Evolutionary conservation across 2,329 filamentous ascomycete genomes (phyloP).

Genomic region (Colletotrichum caudatum): DNA sequence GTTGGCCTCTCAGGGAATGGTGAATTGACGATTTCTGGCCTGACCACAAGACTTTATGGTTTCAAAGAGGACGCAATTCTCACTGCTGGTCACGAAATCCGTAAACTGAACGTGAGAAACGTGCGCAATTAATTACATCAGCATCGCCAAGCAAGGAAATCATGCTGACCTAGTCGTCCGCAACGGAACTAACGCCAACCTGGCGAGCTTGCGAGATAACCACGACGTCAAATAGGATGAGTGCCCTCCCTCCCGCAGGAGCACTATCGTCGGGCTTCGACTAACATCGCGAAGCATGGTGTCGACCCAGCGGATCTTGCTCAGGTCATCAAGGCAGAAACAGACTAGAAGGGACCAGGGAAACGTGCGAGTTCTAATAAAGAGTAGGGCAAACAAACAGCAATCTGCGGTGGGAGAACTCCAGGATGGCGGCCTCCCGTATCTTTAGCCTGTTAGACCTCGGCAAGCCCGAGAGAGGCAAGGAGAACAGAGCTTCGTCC

Average conservation of each 20-base stretch:
- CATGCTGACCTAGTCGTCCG: constrained; percentile 68
- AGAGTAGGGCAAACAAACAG: constrained; percentile 49
- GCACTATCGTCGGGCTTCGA: constrained; percentile 50
- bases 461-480: constrained; percentile 43
- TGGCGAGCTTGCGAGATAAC: constrained; percentile 61
- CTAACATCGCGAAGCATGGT: constrained; percentile 47
- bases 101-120: constrained; percentile 59
- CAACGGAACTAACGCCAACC: constrained; percentile 64
- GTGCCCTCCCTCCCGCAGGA: constrained; percentile 49
- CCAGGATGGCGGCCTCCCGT: constrained; percentile 41
- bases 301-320: constrained; percentile 17
- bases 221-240: constrained; percentile 49
- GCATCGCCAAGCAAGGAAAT: constrained; percentile 70
- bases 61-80: constrained; percentile 61
- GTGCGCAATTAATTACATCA: constrained; percentile 57
- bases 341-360: constrained; percentile 56
- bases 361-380: constrained; percentile 47
- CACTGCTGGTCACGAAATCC: constrained; percentile 62
- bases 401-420: constrained; percentile 48
- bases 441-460: constrained; percentile 43
- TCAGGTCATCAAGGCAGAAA: constrained; percentile 23
- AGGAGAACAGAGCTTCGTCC: constrained; percentile 42
- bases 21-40: constrained; percentile 67
- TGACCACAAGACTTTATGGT: constrained; percentile 70
- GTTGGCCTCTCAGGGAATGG: constrained; percentile 70